Evolutionary conservation across 768 basidiomycete genomes (phyloP).

Genomic region (Macrolepiota fuliginosa): DNA sequence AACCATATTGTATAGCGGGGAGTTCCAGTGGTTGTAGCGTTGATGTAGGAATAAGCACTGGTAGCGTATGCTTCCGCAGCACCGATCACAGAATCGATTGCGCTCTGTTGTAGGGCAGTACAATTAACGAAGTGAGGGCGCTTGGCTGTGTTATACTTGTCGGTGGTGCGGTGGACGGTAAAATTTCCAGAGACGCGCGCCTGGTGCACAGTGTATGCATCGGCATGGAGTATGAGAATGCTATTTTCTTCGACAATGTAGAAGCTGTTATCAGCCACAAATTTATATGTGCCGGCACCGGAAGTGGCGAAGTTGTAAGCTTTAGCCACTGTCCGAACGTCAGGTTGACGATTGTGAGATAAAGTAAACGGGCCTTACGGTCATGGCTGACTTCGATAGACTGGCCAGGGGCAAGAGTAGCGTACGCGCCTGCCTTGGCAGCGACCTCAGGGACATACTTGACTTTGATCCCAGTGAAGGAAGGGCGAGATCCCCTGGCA

Average conservation of each 20-base stretch:
- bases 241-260: constrained; percentile 33
- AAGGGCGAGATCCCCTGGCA: constrained; percentile 29
- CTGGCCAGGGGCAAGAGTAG: constrained; percentile 37
- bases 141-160: constrained; percentile 19
- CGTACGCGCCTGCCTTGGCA: constrained; percentile 28
- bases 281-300: constrained; percentile 36
- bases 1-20: constrained; percentile 50
- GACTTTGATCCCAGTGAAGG: constrained; percentile 41
- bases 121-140: constrained; percentile 38
- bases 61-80: constrained; percentile 37
- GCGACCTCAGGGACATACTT: constrained; percentile 39
- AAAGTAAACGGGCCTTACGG: constrained; percentile 26
- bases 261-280: constrained; percentile 40
- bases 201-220: constrained; percentile 22
- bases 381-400: constrained; percentile 34
- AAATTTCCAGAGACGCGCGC: constrained; percentile 30
- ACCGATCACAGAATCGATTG: constrained; percentile 33
- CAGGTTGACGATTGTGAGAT: neutral
- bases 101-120: constrained; percentile 32
- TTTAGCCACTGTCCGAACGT: constrained; percentile 30
- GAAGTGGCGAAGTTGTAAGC: constrained; percentile 46
- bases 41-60: constrained; percentile 31
- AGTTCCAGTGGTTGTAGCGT: constrained; percentile 29
- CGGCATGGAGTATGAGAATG: constrained; percentile 31
- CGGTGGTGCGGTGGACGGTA: constrained; percentile 13